phyloP scores from a whole-genome alignment of 345 rosid species.

The rapeseed (Brassica napus) region DNA sequence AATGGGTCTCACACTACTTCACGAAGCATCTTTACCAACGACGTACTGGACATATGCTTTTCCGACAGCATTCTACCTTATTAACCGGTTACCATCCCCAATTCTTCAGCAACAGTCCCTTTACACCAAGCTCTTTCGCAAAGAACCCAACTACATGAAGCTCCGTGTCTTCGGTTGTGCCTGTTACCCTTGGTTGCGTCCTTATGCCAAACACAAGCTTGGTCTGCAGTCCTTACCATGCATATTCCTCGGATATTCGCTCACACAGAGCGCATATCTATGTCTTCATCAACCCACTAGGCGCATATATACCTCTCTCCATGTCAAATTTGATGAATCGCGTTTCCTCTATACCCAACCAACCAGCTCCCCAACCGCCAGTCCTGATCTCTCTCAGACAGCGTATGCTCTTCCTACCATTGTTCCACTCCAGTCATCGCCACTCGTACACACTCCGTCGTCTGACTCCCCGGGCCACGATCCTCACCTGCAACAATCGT shows the following conservation, averaged over 20 bases:
- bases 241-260: not conserved
- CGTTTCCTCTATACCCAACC: not conserved
- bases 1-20: not conserved
- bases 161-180: not conserved
- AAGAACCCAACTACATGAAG: not conserved
- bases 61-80: not conserved
- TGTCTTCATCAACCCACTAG: not conserved
- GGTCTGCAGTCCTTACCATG: not conserved
- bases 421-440: too few relatives aligned
- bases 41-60: not conserved
- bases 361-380: not conserved
- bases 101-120: not conserved
- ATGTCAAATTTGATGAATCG: not conserved
- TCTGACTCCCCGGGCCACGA: too few relatives aligned
- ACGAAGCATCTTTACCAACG: not conserved
- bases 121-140: not conserved
- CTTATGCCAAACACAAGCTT: not conserved
- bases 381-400: not conserved
- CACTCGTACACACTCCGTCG: too few relatives aligned
- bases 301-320: not conserved
- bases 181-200: not conserved
- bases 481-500: too few relatives aligned
- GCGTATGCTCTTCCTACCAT: not conserved
- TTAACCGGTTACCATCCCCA: not conserved
- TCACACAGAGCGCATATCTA: not conserved